Evolutionary conservation across 805 yeast species (phyloP).

Genomic region (Cyberlindnera bimundalis): DNA sequence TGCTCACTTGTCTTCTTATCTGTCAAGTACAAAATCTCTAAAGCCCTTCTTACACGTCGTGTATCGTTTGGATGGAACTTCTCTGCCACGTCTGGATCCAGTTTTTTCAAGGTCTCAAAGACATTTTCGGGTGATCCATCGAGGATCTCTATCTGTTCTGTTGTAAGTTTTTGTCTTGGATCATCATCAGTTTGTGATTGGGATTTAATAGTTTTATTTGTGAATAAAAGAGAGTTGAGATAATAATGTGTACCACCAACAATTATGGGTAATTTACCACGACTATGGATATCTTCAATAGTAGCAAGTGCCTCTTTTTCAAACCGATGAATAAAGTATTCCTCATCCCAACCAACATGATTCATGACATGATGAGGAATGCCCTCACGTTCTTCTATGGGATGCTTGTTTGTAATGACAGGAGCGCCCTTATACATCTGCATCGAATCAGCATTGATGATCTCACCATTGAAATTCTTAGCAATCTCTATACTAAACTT

Average conservation of each 20-base stretch:
- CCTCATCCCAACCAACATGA: constrained; percentile 76
- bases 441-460: constrained; percentile 96
- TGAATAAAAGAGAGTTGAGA: constrained; percentile 70
- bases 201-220: constrained; percentile 58
- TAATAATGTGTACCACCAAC: constrained; percentile 98
- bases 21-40: constrained; percentile 72
- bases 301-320: constrained; percentile 61
- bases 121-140: constrained; percentile 53
- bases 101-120: constrained; percentile 42
- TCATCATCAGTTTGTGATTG: constrained; percentile 5
- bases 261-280: constrained; percentile 77
- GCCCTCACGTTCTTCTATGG: constrained; percentile 68
- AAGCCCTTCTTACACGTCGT: constrained; percentile 71
- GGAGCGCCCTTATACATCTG: constrained; percentile 79
- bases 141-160: constrained; percentile 41
- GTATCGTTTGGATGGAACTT: constrained; percentile 93
- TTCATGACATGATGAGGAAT: constrained; percentile 85
- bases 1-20: constrained; percentile 67
- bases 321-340: constrained; percentile 78
- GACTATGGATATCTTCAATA: constrained; percentile 59
- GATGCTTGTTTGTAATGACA: constrained; percentile 89
- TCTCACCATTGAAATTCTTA: constrained; percentile 72
- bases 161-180: constrained; percentile 20
- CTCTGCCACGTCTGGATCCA: constrained; percentile 70
- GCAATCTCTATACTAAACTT: constrained; percentile 77